Evolutionary conservation across 192 early-diverging fungal genomes (phyloP).

Genomic region (Mortierella hygrophila): DNA sequence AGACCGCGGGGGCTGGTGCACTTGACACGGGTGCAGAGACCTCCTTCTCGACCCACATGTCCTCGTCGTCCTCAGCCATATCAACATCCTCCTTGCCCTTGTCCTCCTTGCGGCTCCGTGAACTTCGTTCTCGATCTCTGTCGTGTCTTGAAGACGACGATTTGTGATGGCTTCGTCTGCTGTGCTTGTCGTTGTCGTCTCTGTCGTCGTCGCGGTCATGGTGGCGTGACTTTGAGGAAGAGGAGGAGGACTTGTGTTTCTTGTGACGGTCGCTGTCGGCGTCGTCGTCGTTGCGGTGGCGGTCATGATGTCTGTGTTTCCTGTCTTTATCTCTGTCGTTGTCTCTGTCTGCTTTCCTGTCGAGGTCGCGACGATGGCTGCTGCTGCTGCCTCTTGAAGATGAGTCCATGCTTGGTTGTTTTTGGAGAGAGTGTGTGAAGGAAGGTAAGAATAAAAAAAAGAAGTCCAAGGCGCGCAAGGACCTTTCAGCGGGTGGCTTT

Average conservation of each 20-base stretch:
- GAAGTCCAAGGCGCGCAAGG: background rate
- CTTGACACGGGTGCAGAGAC: background rate
- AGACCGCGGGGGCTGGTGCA: background rate
- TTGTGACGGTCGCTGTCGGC: conserved; percentile 17
- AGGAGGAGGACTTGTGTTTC: conserved; percentile 48
- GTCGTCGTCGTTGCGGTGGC: conserved; percentile 21
- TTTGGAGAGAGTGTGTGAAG: background rate
- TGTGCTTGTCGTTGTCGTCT: conserved; percentile 9
- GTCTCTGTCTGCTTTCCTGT: conserved; percentile 12
- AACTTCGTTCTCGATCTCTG: conserved; percentile 18
- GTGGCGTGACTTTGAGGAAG: conserved; percentile 41
- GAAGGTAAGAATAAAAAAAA: background rate
- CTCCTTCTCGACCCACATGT: conserved; percentile 53
- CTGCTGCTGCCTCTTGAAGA: conserved; percentile 27
- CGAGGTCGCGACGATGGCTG: conserved; percentile 13
- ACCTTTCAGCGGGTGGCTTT: background rate
- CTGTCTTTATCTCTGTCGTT: conserved; percentile 18
- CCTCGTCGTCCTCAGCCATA: conserved; percentile 27
- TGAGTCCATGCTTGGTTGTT: conserved; percentile 25
- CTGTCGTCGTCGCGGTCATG: conserved; percentile 25
- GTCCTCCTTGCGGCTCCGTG: background rate
- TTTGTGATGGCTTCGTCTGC: conserved; percentile 19
- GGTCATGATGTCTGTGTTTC: conserved; percentile 22
- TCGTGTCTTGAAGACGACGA: conserved; percentile 33
- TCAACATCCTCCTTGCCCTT: background rate